These are phyloP conservation scores for Triticum dicoccoides DNA, from an alignment of 176 grass and related monocot genomes.

Conservation along the genomic window DNA sequence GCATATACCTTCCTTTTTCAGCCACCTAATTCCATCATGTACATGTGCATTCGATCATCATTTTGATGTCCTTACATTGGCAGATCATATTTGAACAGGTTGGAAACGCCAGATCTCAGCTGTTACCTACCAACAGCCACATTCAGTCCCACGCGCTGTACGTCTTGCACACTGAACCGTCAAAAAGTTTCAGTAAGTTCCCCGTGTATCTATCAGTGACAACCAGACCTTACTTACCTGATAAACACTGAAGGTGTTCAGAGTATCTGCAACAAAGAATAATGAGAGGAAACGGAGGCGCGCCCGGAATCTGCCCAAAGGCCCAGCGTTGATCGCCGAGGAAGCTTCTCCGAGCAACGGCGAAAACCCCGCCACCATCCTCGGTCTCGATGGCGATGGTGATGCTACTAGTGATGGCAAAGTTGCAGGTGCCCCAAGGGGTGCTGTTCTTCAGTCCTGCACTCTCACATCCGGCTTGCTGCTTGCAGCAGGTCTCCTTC, in stretches of 20 bases:
- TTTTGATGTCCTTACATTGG: slow-evolving; percentile 31
- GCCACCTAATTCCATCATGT: neutral
- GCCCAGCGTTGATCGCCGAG: slow-evolving; percentile 18
- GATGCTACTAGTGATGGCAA: slow-evolving; percentile 4
- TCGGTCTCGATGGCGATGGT: slow-evolving; percentile 15
- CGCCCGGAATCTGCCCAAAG: slow-evolving; percentile 20
- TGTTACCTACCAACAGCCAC: neutral
- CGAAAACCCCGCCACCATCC: slow-evolving; percentile 1
- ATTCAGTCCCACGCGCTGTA: neutral
- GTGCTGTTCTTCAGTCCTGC: slow-evolving; percentile 69
- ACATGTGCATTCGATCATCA: neutral
- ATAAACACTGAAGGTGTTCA: slow-evolving; percentile 38
- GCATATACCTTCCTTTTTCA: neutral
- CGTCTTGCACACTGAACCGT: neutral
- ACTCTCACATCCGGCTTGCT: slow-evolving; percentile 59
- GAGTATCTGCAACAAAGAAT: slow-evolving; percentile 50
- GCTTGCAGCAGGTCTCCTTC: slow-evolving; percentile 42
- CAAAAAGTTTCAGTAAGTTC: neutral
- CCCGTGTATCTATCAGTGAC: neutral
- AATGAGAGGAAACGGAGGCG: slow-evolving; percentile 41
- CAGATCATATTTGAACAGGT: slow-evolving; percentile 43
- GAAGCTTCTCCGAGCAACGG: slow-evolving; percentile 17
- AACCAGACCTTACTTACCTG: neutral
- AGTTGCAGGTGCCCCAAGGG: slow-evolving; percentile 43
- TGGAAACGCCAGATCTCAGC: neutral